Evolutionary conservation across 495 filamentous ascomycete species (phyloP).

Genomic region (Penicillium nucicola): DNA sequence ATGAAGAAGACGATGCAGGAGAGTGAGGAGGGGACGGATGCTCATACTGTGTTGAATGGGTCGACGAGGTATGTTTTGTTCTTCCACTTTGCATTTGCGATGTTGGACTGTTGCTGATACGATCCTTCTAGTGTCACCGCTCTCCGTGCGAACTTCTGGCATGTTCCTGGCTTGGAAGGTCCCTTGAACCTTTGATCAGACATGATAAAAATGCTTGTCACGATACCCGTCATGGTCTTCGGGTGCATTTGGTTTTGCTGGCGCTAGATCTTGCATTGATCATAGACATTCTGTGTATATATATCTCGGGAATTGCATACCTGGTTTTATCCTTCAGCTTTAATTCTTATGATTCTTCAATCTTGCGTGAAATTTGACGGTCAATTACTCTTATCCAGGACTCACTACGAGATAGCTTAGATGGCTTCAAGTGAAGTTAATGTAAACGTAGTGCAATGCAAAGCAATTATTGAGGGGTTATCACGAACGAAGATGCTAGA

Average conservation of each 20-base stretch:
- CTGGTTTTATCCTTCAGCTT: no score
- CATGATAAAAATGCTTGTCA: not conserved
- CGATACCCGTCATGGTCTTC: slow-evolving; percentile 6
- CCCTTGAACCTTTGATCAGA: slow-evolving; percentile 62
- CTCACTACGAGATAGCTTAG: not conserved
- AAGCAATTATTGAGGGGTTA: slow-evolving; percentile 4
- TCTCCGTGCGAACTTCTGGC: slow-evolving; percentile 88
- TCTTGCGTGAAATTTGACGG: not conserved
- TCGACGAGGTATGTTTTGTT: slow-evolving; percentile 35
- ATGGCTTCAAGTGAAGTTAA: not conserved
- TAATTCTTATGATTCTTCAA: not conserved
- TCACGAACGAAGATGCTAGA: slow-evolving; percentile 11
- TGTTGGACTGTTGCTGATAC: slow-evolving; percentile 4
- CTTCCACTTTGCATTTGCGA: not conserved
- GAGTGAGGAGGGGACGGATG: slow-evolving; percentile 78
- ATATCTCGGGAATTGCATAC: not conserved
- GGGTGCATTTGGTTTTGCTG: slow-evolving; percentile 11
- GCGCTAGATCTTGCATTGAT: not conserved
- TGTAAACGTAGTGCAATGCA: not conserved
- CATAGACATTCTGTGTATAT: slow-evolving; percentile 1
- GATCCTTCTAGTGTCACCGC: slow-evolving; percentile 74
- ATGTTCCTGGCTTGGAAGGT: slow-evolving; percentile 61
- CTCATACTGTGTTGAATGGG: slow-evolving; percentile 85
- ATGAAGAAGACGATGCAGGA: slow-evolving; percentile 45
- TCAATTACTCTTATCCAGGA: slow-evolving; percentile 5